A percentile compares a stretch with the other conserved stretches of the same genome.
Conservation (phyloP, 495 filamentous ascomycete species). For the Talaromyces borbonicus region DNA sequence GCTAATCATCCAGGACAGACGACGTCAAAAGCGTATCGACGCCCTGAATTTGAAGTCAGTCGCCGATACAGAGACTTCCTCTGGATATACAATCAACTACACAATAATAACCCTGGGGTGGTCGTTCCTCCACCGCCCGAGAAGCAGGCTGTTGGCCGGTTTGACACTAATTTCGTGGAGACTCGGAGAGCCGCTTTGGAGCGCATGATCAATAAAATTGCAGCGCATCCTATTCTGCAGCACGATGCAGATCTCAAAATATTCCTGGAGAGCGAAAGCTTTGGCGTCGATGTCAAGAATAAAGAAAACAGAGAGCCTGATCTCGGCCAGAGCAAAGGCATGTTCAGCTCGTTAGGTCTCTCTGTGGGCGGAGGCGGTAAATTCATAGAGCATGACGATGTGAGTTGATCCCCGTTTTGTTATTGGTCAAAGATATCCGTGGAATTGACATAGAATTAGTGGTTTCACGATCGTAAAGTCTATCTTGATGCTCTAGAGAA, state of each 20-base stretch:
- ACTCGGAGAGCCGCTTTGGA: slow-evolving; percentile 81
- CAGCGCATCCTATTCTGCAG: slow-evolving; percentile 81
- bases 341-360: slow-evolving; percentile 78
- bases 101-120: slow-evolving; percentile 88
- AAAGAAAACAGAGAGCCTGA: slow-evolving; percentile 86
- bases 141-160: slow-evolving; percentile 94
- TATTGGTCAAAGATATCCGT: slow-evolving; percentile 4
- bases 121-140: slow-evolving; percentile 95
- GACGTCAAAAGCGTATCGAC: slow-evolving; percentile 88
- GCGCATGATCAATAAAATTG: slow-evolving; percentile 94
- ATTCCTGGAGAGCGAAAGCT: slow-evolving; percentile 90
- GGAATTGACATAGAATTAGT: slow-evolving; percentile 37
- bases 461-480: slow-evolving; percentile 93
- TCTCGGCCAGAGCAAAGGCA: slow-evolving; percentile 82
- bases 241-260: slow-evolving; percentile 90
- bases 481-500: slow-evolving; percentile 93
- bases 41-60: slow-evolving; percentile 82
- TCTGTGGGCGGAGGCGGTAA: slow-evolving; percentile 64
- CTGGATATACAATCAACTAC: slow-evolving; percentile 91
- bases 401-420: slow-evolving; percentile 35
- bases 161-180: slow-evolving; percentile 96
- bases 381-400: slow-evolving; percentile 96
- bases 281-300: slow-evolving; percentile 95
- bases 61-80: slow-evolving; percentile 93
- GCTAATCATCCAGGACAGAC: slow-evolving; percentile 46